Base-by-base conservation (phyloP, 2,329 filamentous ascomycete genomes). In the Fusarium palustre region DNA sequence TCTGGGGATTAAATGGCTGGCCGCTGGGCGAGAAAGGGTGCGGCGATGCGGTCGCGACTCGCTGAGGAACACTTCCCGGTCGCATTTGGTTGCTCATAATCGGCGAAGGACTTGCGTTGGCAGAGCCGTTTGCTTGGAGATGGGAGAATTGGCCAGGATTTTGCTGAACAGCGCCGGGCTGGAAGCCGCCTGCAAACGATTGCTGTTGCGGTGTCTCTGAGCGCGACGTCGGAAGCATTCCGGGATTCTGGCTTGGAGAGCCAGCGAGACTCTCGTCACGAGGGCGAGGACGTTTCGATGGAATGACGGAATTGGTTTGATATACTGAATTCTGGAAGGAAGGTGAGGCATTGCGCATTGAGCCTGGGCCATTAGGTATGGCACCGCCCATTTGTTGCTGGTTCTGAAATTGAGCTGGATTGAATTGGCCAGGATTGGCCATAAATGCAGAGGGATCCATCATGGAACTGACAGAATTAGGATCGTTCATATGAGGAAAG, bases 121-220 rank as follows among this genome's bases (percentile, higher is more conserved):
- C 87, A 5, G 93, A 94, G 53, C 91, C 90, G 75, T 92, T 91
- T 70, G 91, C 88, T 75, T 93, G 92, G 57, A 97, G 86, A 81
- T 97, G 94, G 66, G 93, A 89, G 77, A 95, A 97, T 76, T 91
- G 90, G 42, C 83, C 82, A 53, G 88, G 86, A 69, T 87, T 87
- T 76, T 87, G 88, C 75, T 86, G 87, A 78, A 90, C 89, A 67
- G 83, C 82, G 74, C 87, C 87, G 64, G 85, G 86, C 76, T 90
- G 92, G 79, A 91, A 95, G 70, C 88, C 89, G 33, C 88, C 89
- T 30, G 90, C 84, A 74, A 90, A 94, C 54, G 87, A 86, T 67
- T 89, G 87, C 77, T 95, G 92, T 75, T 93, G 92, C 34, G 95
- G 95, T 31, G 95, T 98, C 78, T 97, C 94, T 74, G 95, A 95